Percentiles rank a stretch among this genome's conserved stretches.
Evolutionary conservation across 805 yeast genomes (phyloP).

Genomic region (Torulaspora delbrueckii): DNA sequence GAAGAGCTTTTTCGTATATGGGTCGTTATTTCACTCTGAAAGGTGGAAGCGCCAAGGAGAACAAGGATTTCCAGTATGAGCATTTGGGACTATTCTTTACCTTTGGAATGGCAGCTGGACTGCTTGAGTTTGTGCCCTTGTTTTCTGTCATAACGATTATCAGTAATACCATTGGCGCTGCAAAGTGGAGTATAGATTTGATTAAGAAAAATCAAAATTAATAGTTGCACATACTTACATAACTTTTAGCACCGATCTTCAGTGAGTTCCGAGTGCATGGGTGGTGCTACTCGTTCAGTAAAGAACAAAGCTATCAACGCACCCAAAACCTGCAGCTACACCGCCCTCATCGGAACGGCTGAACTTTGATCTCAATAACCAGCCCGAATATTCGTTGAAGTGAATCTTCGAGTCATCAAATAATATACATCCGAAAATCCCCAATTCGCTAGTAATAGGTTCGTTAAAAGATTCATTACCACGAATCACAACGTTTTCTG

Average conservation of each 20-base stretch:
- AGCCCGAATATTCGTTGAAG: constrained; percentile 70
- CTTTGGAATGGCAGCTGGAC: constrained; percentile 50
- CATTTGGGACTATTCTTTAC: constrained; percentile 39
- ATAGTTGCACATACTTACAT: background rate
- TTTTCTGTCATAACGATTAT: constrained; percentile 50
- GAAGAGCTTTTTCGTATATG: constrained; percentile 29
- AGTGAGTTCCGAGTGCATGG: no score
- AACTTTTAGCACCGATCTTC: background rate
- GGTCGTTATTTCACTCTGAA: constrained; percentile 23
- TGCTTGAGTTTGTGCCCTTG: constrained; percentile 52
- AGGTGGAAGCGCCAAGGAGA: constrained; percentile 26
- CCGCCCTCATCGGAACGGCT: constrained; percentile 94
- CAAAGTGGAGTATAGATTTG: constrained; percentile 53
- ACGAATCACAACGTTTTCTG: constrained; percentile 65
- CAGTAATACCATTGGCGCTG: constrained; percentile 59
- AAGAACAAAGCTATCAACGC: constrained; percentile 75
- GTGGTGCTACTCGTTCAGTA: background rate
- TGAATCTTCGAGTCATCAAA: constrained; percentile 63
- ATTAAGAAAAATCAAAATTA: constrained; percentile 22
- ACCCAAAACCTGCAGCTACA: constrained; percentile 98
- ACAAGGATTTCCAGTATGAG: constrained; percentile 33
- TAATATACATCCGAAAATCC: constrained; percentile 78
- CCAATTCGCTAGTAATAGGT: constrained; percentile 83
- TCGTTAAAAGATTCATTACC: constrained; percentile 60
- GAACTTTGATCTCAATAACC: constrained; percentile 83